Evolutionary conservation across 805 yeast species (phyloP).

Genomic region (Ogataea glucozyma): DNA sequence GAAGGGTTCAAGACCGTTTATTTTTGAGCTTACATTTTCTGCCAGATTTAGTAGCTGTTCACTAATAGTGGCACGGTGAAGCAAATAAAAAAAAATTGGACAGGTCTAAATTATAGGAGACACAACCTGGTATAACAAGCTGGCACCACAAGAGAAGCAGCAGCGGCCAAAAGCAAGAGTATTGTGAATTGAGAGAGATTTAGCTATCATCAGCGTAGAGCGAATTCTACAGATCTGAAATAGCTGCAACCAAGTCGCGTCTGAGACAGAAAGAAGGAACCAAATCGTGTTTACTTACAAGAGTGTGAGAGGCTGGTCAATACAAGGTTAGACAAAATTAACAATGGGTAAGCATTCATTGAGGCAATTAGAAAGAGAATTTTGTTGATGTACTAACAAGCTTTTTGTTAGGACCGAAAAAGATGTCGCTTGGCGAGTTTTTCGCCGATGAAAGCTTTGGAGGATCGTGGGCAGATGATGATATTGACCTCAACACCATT

Average conservation of each 20-base stretch:
- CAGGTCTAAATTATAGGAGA: not conserved
- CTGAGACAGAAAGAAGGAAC: not conserved
- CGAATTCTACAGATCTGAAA: not conserved
- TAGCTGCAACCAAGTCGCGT: not conserved
- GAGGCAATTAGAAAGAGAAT: not conserved
- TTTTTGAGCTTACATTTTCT: not conserved
- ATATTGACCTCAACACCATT: constrained; percentile 62
- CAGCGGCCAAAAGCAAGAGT: not conserved
- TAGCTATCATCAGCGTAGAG: not conserved
- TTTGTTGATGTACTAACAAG: constrained; percentile 8
- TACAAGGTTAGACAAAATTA: not conserved
- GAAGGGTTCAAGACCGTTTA: too few relatives aligned
- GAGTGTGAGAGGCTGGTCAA: not conserved
- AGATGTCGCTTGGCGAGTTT: constrained; percentile 49
- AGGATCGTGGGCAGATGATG: constrained; percentile 72
- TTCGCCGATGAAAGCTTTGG: constrained; percentile 47
- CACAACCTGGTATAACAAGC: not conserved
- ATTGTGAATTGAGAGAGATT: not conserved
- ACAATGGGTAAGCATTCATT: constrained; percentile 13
- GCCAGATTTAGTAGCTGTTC: not conserved
- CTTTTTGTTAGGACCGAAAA: constrained; percentile 33
- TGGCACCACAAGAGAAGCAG: not conserved
- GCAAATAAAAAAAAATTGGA: constrained; percentile 1
- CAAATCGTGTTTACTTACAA: not conserved
- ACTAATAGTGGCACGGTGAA: not conserved